Evolutionary conservation across 78 protist species (phyloP), one percentile per base, ranked within the genome.

Genomic region (Polysphondylium violaceum): DNA sequence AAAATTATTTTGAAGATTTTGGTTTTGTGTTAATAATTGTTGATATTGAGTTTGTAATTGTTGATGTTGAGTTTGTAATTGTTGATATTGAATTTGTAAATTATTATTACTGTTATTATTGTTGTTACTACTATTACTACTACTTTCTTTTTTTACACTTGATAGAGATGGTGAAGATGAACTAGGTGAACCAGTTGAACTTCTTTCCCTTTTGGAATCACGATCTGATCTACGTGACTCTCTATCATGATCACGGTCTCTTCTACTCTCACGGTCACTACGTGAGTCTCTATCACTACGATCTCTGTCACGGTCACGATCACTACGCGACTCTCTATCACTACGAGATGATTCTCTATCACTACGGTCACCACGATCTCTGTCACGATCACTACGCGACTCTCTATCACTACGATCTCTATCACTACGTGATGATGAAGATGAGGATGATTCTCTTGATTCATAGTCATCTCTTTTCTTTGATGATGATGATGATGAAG

Each of bases 381-480:
- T 76, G 2, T 77, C 86, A 27, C 73, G 19, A 1, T 78, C 88
- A 25, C 71, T 43, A 1, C 43, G 61, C 16, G 60, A 33, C 5
- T 72, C 78, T 75, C 86, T 75, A 2, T 76, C 87, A 3, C 87
- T 59, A 60, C 60, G 56, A 2, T 41, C 76, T 12, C 38, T 7
- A 6, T 47, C 43, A 7, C 59, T 47, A 21, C 50, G 17, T 3
- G 43, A 16, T n/a, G n/a, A n/a, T n/a, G n/a, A n/a, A n/a, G n/a
- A n/a, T n/a, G n/a, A n/a, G 6, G 6, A 9, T 25, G n/a, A n/a
- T 23, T 59, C 65, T 59, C 16, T 59, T 23, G 7, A 6, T 59
- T n/a, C 41, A 71, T 25, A 16, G 9, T 5, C 16, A 31, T 60
- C 56, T 43, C 38, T 60, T 59, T 44, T 61, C 59, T 29, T 59